Evolutionary conservation across 495 filamentous ascomycete species (phyloP), one percentile per base, ranked within the genome.

Genomic region (Chaetomium fimeti): DNA sequence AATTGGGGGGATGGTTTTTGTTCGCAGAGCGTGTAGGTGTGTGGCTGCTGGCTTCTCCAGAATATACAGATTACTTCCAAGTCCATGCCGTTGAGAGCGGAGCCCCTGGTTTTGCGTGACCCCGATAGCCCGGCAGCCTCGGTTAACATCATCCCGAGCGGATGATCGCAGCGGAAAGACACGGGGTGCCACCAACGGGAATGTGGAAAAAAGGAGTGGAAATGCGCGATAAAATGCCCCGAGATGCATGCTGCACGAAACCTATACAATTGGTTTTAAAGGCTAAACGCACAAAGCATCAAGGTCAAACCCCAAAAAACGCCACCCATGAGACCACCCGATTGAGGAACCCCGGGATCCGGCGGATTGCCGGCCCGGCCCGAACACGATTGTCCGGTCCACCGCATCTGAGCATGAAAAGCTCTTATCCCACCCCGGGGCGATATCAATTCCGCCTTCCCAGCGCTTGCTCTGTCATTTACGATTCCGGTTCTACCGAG

Each of bases 381-480:
- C 45, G 58, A 62, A 52, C 28, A 49, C 42, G 22, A 61, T 43
- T 32, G 28, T 9, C 57, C 36, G 57, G 49, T 6, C 63, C 63
- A 48, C 57, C 57, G 25, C 15, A 49, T 36, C 36, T 38, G 40
- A 42, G 47, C 24, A 25, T 29, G 45, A 43, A 52, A 64, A 22
- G 18, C 28, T 18, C 43, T 22, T 9, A 29, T 42, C 36, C 52
- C 51, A 28, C 18, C 18, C 40, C 53, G 9, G 53, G 49, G 48
- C 55, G 20, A 32, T n/a, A 28, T 15, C 48, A 38, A 48, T 52
- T 45, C 20, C 63, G 8, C 22, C n/a, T 16, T 47, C 24, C 11
- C 51, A 2, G 24, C 20, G 12, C 87, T 12, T 88, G 91, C 63
- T 84, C 87, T 45, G 80, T 87, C 66, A 72, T 88, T 12, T 18